These are phyloP conservation scores for Triglochin maritima DNA, from an alignment of 106 monocot species.

Conservation along the genomic window DNA sequence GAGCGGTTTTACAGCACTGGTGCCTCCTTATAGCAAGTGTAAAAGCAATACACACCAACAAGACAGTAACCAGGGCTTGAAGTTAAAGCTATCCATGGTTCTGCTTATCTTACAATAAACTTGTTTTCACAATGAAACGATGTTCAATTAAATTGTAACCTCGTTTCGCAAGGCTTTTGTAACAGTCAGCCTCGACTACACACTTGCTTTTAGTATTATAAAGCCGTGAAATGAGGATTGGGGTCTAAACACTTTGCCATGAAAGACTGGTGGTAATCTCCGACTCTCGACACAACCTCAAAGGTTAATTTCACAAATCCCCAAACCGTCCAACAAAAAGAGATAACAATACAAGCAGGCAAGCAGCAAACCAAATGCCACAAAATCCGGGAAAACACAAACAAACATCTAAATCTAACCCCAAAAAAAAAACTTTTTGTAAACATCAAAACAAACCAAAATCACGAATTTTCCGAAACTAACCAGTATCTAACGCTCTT, in stretches of 20 bases:
- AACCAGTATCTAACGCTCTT: slow-evolving; percentile 66
- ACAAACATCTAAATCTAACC: neutral
- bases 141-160: too few species aligned
- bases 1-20: too few species aligned
- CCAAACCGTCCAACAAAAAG: neutral
- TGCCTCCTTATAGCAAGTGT: too few species aligned
- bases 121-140: too few species aligned
- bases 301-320: neutral
- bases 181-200: too few species aligned
- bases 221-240: neutral
- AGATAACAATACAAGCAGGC: neutral
- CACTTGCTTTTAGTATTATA: neutral
- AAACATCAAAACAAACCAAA: neutral
- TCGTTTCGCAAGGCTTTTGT: too few species aligned
- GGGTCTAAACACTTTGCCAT: too few species aligned
- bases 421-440: neutral
- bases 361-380: neutral
- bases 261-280: too few species aligned
- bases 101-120: too few species aligned
- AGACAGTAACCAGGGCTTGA: too few species aligned
- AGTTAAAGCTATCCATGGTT: too few species aligned
- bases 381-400: neutral
- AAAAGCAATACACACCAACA: too few species aligned
- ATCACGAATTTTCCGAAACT: slow-evolving; percentile 6
- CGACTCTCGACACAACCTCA: neutral